Conservation (phyloP, 129 eudicot species). For the Lactuca sativa region DNA sequence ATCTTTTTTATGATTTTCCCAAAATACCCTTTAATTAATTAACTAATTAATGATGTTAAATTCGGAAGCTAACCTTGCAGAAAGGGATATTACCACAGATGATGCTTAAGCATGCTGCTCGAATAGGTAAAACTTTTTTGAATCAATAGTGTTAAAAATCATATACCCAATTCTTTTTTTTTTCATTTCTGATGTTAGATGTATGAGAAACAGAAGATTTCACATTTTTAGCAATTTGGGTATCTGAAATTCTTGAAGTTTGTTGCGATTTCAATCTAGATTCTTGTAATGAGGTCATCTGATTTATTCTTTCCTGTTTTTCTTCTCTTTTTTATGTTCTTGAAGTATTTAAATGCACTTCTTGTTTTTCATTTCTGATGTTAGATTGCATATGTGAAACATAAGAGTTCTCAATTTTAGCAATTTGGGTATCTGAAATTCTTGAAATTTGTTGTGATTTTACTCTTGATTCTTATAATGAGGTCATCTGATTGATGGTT, state of each 20-base stretch:
- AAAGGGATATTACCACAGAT: conserved; percentile 60
- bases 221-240: conserved; percentile 13
- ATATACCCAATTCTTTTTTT: too few species aligned
- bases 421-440: too few species aligned
- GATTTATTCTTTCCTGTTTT: conserved; percentile 18
- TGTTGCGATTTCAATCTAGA: too few species aligned
- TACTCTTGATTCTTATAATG: too few species aligned
- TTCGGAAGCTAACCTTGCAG: conserved; percentile 66
- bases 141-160: background rate
- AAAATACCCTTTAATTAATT: too few species aligned
- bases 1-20: too few species aligned
- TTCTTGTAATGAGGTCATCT: background rate
- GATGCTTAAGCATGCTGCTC: conserved; percentile 65
- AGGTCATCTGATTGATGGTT: too few species aligned
- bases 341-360: conserved; percentile 30
- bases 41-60: conserved; percentile 50
- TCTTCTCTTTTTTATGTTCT: conserved; percentile 22
- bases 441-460: too few species aligned
- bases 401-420: background rate
- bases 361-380: conserved; percentile 30
- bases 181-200: too few species aligned
- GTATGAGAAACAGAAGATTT: conserved; percentile 23
- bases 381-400: conserved; percentile 35
- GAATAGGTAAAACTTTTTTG: conserved; percentile 47
- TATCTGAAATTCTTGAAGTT: conserved; percentile 19